Conservation (phyloP, 495 filamentous ascomycete species). For the Tuber melanosporum region DNA sequence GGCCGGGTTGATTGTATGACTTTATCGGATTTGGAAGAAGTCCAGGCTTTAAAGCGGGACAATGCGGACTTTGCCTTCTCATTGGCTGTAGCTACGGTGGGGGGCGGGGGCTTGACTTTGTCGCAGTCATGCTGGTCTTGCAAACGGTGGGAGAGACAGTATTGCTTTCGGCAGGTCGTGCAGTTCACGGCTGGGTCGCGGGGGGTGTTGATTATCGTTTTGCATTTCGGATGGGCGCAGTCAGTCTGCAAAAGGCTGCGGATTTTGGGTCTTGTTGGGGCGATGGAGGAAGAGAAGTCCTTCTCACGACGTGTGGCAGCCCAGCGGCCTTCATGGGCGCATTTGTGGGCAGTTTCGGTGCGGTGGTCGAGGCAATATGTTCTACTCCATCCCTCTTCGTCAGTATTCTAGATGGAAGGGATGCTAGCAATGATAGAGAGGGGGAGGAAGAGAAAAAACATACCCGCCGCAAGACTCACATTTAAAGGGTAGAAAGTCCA, state of each 20-base stretch:
- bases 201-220: slow-evolving; percentile 74
- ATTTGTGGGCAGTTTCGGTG: slow-evolving; percentile 74
- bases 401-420: background rate
- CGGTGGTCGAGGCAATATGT: slow-evolving; percentile 95
- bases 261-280: slow-evolving; percentile 28
- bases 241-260: slow-evolving; percentile 51
- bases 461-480: slow-evolving; percentile 73
- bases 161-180: slow-evolving; percentile 67
- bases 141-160: slow-evolving; percentile 88
- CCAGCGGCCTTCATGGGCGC: slow-evolving; percentile 78
- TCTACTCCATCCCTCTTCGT: slow-evolving; percentile 37
- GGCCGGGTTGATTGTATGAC: background rate
- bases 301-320: slow-evolving; percentile 52
- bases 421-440: slow-evolving; percentile 10
- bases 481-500: slow-evolving; percentile 93
- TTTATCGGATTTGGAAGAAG: slow-evolving; percentile 48
- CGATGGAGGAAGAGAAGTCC: slow-evolving; percentile 9
- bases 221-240: slow-evolving; percentile 71
- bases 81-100: slow-evolving; percentile 36
- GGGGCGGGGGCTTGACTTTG: slow-evolving; percentile 48
- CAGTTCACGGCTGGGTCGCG: slow-evolving; percentile 76
- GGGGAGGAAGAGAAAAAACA: slow-evolving; percentile 3
- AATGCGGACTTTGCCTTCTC: slow-evolving; percentile 58
- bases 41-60: slow-evolving; percentile 43
- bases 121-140: slow-evolving; percentile 80